Conservation (phyloP, 106 monocot species). For the Ottelia alismoides region DNA sequence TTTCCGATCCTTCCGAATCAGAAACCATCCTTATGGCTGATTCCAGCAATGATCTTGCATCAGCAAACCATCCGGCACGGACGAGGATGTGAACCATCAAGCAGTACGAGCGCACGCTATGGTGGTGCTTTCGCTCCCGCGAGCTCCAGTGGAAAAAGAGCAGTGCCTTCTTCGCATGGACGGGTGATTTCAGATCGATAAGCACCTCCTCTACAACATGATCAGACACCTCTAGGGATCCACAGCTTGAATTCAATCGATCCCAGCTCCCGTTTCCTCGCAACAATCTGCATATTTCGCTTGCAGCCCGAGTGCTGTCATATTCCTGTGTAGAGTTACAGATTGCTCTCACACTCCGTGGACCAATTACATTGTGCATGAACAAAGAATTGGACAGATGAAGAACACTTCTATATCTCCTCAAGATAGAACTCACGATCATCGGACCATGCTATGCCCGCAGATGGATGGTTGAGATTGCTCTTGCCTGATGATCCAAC, state of each 20-base stretch:
- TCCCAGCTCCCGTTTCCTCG: slow-evolving; percentile 8
- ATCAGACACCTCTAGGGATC: neutral
- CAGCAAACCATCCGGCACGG: slow-evolving; percentile 19
- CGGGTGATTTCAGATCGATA: slow-evolving; percentile 22
- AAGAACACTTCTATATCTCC: too few species aligned
- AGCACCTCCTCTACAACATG: slow-evolving; percentile 16
- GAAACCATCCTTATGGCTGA: slow-evolving; percentile 13
- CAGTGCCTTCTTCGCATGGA: slow-evolving; percentile 27
- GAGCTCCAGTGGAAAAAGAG: slow-evolving; percentile 58
- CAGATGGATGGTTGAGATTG: too few species aligned
- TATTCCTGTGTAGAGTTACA: too few species aligned
- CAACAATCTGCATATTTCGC: neutral
- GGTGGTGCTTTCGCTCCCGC: slow-evolving; percentile 2
- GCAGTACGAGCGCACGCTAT: slow-evolving; percentile 31
- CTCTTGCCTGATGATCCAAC: too few species aligned
- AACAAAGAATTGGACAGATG: too few species aligned
- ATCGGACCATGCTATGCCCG: too few species aligned
- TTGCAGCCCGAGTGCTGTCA: too few species aligned
- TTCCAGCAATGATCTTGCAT: slow-evolving; percentile 30
- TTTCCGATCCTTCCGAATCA: slow-evolving; percentile 1
- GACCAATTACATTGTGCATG: too few species aligned
- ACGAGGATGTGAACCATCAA: slow-evolving; percentile 43
- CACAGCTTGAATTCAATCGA: slow-evolving; percentile 1
- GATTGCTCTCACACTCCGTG: too few species aligned
- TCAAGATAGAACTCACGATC: too few species aligned